Percentiles rank a stretch among this genome's conserved stretches.
These are phyloP conservation scores for Pugionium cornutum DNA, from an alignment of 345 rosid genomes.

Conservation along the genomic window DNA sequence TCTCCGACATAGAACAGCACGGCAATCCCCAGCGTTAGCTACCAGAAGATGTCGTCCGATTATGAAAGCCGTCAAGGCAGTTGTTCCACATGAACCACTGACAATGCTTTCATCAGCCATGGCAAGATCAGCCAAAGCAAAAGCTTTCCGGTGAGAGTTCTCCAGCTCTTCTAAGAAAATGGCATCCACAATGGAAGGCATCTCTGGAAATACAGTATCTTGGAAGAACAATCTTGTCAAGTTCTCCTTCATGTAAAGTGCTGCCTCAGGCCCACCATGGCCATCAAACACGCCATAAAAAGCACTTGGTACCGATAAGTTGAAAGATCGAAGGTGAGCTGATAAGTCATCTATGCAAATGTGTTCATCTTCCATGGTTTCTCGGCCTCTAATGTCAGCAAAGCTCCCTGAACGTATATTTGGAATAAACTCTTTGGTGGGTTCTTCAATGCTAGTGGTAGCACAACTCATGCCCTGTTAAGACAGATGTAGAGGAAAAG, in stretches of 20 bases:
- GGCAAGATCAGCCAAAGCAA: conserved; percentile 73
- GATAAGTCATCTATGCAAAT: conserved; percentile 73
- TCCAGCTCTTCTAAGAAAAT: conserved; percentile 51
- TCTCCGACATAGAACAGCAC: conserved; percentile 68
- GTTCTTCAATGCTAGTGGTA: conserved; percentile 20
- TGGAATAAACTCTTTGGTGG: conserved; percentile 47
- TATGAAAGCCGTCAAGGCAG: conserved; percentile 81
- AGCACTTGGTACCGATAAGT: conserved; percentile 50
- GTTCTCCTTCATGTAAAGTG: conserved; percentile 72
- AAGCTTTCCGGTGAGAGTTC: conserved; percentile 67
- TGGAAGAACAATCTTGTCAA: conserved; percentile 76
- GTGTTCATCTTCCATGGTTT: conserved; percentile 78
- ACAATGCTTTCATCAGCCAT: conserved; percentile 54
- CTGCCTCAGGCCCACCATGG: conserved; percentile 78
- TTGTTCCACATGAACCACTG: conserved; percentile 72
- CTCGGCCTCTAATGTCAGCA: conserved; percentile 66
- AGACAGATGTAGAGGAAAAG: neutral
- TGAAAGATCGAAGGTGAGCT: conserved; percentile 48
- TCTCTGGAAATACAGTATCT: conserved; percentile 68
- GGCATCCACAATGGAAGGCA: conserved; percentile 26
- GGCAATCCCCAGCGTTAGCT: conserved; percentile 95
- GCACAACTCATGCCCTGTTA: conserved; percentile 33
- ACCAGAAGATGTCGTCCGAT: conserved; percentile 74
- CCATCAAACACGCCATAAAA: conserved; percentile 93
- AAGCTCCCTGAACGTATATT: conserved; percentile 76